Conservation (phyloP, 768 basidiomycete species). For the Tricholoma bakamatsutake region DNA sequence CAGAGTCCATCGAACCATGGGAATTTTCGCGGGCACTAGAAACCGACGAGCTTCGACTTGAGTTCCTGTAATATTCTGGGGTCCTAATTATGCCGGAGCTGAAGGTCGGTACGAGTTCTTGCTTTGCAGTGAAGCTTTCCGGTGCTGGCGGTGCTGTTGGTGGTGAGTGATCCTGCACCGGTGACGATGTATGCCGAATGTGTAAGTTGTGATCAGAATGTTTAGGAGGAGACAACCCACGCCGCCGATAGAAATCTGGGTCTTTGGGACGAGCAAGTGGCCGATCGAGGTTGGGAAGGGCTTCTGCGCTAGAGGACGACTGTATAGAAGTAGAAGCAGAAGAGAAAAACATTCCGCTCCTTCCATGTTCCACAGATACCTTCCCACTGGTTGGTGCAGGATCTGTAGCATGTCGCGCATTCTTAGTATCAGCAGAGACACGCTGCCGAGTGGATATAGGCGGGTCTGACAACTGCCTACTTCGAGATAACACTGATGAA, state of each 20-base stretch:
- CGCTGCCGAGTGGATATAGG: neutral
- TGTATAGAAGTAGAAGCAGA: neutral
- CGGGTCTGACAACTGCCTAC: conserved; percentile 21
- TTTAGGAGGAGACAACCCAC: neutral
- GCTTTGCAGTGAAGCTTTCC: conserved; percentile 45
- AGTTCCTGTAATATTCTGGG: conserved; percentile 49
- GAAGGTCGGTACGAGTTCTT: conserved; percentile 61
- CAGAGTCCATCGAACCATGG: conserved; percentile 20
- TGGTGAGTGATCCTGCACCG: conserved; percentile 1
- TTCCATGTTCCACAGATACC: neutral
- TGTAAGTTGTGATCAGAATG: neutral
- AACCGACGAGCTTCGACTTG: conserved; percentile 14
- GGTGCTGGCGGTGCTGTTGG: conserved; percentile 16
- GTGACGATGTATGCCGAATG: neutral
- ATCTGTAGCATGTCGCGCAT: conserved; percentile 12
- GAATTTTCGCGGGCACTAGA: conserved; percentile 15
- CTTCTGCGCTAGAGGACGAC: neutral
- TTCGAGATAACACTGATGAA: conserved; percentile 7
- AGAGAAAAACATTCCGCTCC: neutral
- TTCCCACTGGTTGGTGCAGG: neutral
- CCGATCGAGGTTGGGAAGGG: neutral
- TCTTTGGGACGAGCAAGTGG: conserved; percentile 1
- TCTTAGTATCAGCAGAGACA: neutral
- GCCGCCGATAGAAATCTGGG: conserved; percentile 4
- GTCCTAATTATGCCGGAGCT: conserved; percentile 64